Conservation (phyloP, 163 green algal species). For the Scenedesmus sp. region DNA sequence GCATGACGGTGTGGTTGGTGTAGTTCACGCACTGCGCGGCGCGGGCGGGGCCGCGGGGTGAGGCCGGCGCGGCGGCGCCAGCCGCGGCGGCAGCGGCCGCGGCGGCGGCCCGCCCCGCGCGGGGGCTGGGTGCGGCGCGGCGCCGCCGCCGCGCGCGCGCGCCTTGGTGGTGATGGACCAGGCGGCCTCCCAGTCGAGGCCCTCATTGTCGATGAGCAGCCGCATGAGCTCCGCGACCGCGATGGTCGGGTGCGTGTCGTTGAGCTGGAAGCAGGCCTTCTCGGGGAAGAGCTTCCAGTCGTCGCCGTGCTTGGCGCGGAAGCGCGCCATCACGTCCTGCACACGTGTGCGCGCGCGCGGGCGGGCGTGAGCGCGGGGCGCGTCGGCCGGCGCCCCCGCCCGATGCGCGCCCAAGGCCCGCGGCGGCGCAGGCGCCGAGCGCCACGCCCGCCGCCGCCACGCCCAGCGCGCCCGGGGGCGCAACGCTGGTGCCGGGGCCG, state of each 20-base stretch:
- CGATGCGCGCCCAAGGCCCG: too few species aligned
- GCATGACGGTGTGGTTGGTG: constrained; percentile 98
- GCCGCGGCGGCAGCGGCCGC: neutral
- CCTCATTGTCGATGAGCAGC: constrained; percentile 95
- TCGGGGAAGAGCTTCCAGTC: constrained; percentile 79
- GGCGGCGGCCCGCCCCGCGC: neutral
- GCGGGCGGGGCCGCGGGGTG: neutral
- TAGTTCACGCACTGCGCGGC: constrained; percentile 84
- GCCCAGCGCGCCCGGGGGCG: too few species aligned
- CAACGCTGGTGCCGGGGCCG: too few species aligned
- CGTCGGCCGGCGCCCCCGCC: too few species aligned
- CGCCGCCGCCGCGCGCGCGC: neutral
- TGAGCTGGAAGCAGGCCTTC: constrained; percentile 97
- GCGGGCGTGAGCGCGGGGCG: neutral
- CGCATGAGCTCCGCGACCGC: constrained; percentile 96
- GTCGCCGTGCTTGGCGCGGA: constrained; percentile 57
- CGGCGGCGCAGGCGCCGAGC: too few species aligned
- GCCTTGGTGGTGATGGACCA: constrained; percentile 87
- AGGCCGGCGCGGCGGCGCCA: neutral
- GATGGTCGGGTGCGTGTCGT: constrained; percentile 99
- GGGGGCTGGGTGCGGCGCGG: neutral
- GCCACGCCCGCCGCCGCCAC: too few species aligned
- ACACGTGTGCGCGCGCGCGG: constrained; percentile 29
- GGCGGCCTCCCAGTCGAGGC: constrained; percentile 87
- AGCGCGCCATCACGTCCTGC: constrained; percentile 88